Base-by-base conservation (phyloP, 2,329 filamentous ascomycete genomes). In the Monilinia fructigena region DNA sequence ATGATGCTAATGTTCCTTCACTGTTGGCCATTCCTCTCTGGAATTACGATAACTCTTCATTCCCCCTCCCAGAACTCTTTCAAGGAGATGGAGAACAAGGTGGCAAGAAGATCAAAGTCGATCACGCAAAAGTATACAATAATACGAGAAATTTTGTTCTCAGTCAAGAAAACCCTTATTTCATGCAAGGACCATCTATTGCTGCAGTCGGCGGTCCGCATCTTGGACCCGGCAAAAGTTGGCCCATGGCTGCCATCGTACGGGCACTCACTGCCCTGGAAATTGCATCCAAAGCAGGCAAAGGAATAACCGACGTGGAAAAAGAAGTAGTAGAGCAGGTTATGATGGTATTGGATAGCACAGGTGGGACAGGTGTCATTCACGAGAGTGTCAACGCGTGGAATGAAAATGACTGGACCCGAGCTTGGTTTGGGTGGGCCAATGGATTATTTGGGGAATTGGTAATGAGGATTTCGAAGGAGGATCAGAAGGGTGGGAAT, bases 61-160 rank as follows among this genome's bases (percentile, higher is more conserved):
- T 74, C 35, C 66, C 69, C 11, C 61, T 73, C 4, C 72, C 73
- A 5, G 23, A 66, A n/a, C 54, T 69, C 10, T 56, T 63, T 8
- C 52, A 71, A 31, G 70, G 60, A 2, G 70, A 70, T 7, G 45
- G 58, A 38, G 20, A 48, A 23, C 58, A 60, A 50, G 50, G 35
- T 12, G 48, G 50, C 11, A 42, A 45, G 16, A 63, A 42, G 20
- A 23, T 16, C n/a, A 31, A 55, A 6, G 16, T 60, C 5, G 77
- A 81, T 47, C 80, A 86, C 47, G 84, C 92, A 69, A 70, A 82
- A 18, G 82, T 90, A 2, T 96, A 96, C 76, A 83, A 88, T 72
- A 93, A 91, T 75, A 96, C 92, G 0, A 84, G 93, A 67, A 83
- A 84, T 62, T 94, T 93, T 83, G 86, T 94, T 66, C 82, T 96